A percentile compares a stretch with the other conserved stretches of the same genome.
phyloP scores from a whole-genome alignment of 2,329 filamentous ascomycete species.

The Macrophomina phaseolina region DNA sequence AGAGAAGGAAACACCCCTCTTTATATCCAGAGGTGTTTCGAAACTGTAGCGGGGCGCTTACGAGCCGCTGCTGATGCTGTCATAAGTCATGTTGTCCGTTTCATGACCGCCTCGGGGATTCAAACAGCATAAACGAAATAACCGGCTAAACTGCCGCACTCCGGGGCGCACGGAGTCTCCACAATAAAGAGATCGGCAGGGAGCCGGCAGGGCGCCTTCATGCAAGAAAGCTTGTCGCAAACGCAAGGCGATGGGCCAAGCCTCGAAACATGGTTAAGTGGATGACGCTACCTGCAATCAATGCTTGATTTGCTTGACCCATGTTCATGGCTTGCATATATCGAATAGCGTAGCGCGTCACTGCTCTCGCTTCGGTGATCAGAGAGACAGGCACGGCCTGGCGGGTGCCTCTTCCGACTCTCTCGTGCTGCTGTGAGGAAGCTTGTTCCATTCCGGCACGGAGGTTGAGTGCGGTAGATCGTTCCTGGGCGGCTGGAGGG shows the following conservation, averaged over 20 bases:
- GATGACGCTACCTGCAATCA: neutral
- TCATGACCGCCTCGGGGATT: neutral
- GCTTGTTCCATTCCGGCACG: slow-evolving; percentile 1
- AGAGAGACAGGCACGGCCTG: neutral
- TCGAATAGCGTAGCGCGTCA: neutral
- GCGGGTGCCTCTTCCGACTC: neutral
- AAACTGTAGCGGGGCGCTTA: neutral
- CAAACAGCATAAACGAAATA: slow-evolving; percentile 19
- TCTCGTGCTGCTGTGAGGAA: neutral
- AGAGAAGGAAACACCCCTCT: neutral
- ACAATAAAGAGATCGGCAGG: slow-evolving; percentile 13
- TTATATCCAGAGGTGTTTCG: slow-evolving; percentile 1
- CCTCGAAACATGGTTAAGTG: slow-evolving; percentile 16
- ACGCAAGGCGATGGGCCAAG: slow-evolving; percentile 8
- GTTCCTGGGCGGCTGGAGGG: neutral
- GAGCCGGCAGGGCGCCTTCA: slow-evolving; percentile 3
- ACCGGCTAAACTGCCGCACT: neutral
- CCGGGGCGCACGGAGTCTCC: neutral
- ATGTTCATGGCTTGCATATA: neutral
- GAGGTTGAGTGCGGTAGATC: neutral
- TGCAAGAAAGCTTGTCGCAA: slow-evolving; percentile 13
- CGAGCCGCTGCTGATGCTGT: neutral
- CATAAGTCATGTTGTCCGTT: neutral
- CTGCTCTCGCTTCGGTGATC: neutral
- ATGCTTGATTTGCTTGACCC: neutral